Evolutionary conservation across 2,329 filamentous ascomycete species (phyloP).

Genomic region (Lasiodiplodia sp.): DNA sequence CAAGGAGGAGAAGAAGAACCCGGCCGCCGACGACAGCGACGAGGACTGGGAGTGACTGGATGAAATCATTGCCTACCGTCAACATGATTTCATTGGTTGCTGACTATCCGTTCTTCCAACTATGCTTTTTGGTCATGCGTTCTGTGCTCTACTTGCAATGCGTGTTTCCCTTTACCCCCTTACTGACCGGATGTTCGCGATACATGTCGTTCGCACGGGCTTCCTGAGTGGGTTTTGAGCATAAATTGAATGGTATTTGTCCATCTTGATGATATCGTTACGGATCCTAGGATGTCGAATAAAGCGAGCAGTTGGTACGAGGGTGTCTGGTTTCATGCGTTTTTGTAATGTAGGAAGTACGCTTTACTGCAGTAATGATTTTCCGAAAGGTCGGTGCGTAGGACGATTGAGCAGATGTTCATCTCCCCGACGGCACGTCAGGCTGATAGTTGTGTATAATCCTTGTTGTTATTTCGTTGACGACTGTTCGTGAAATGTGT

Average conservation of each 20-base stretch:
- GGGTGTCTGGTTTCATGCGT: neutral
- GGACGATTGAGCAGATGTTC: neutral
- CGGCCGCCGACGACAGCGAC: constrained; percentile 66
- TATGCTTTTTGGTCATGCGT: neutral
- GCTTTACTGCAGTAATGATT: neutral
- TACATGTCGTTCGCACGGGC: neutral
- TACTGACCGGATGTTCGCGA: neutral
- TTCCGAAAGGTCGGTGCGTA: neutral
- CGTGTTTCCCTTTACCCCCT: neutral
- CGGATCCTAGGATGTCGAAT: neutral
- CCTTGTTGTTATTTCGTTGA: neutral
- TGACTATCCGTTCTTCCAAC: constrained; percentile 3
- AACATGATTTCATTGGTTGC: constrained; percentile 16
- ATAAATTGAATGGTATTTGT: neutral
- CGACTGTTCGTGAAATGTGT: neutral
- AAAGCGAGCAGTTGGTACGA: too few relatives aligned
- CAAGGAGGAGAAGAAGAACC: constrained; percentile 58
- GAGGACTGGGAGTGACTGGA: constrained; percentile 75
- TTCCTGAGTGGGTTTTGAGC: neutral
- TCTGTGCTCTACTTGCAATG: neutral
- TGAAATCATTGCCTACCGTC: constrained; percentile 13
- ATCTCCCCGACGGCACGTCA: neutral
- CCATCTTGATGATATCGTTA: neutral
- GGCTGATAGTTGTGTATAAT: neutral
- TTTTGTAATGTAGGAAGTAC: neutral